Base-by-base conservation (phyloP, 805 yeast genomes). In the Saccharomycopsis schoenii region DNA sequence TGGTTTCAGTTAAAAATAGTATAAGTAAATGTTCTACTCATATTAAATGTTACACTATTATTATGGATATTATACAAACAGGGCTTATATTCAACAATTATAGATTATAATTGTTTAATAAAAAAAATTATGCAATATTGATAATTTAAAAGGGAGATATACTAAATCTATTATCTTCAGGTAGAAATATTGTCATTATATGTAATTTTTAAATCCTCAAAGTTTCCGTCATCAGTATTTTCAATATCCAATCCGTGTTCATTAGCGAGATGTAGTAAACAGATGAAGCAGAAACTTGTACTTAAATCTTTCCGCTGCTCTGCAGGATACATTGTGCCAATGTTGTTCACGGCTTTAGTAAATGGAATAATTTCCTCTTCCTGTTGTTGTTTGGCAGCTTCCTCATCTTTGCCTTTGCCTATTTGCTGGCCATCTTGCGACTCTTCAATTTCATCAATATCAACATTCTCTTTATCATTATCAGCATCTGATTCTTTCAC, bases 261-360 rank as follows among this genome's bases (percentile, higher is more conserved):
- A 69, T 91, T 90, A 14, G 96, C 96, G 65, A 90, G 75, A 73
- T 90, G 97, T 41, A 90, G 73, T 67, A 89, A 73, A 67, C 96
- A 88, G 61, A 90, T 88, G 67, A 90, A 90, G 68, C 89, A 88
- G 71, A 88, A 88, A 72, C 96, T 86, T 0, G 96, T 89, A 0
- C 96, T 86, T 8, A 91, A 72, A 58, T 90, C 96, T 57, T 78
- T 79, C 66, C 77, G 74, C 56, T 83, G 80, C 56, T 81, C 83
- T 9, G 75, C 72, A 0, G 81, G 76, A 69, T 91, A 90, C 69
- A 76, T 75, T 9, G 72, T 71, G 19, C 75, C 76, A 25, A 86
- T 77, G 34, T 78, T 79, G 2, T 71, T 71, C 4, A 85, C 81
- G 41, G 86, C 74, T 11, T 75, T 76, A 1, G 80, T 73, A 64